A percentile compares a stretch with the other conserved stretches of the same genome.
Conservation (phyloP, 305 asterid species). For the Solanum hybrid region DNA sequence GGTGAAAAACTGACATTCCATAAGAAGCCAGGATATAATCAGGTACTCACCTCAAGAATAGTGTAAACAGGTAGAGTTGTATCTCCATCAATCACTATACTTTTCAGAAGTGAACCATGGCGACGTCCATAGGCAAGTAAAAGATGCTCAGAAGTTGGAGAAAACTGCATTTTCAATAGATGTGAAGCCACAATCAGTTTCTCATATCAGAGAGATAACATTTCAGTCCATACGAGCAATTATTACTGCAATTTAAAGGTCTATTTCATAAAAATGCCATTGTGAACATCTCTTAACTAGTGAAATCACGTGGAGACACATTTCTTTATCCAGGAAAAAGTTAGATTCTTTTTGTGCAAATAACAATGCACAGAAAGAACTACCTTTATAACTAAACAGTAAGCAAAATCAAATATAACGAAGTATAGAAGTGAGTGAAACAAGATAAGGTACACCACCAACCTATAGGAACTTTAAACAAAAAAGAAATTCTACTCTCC, state of each 20-base stretch:
- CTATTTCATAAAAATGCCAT: not conserved
- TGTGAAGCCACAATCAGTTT: not conserved
- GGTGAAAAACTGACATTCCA: not conserved
- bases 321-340: not conserved
- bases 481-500: not conserved
- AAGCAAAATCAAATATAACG: not conserved
- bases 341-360: not conserved
- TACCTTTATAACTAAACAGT: not conserved
- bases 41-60: conserved; percentile 65
- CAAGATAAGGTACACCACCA: not conserved
- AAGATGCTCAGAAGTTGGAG: conserved; percentile 95
- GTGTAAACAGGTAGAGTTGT: conserved; percentile 76
- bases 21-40: not conserved
- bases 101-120: conserved; percentile 87
- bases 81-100: conserved; percentile 87
- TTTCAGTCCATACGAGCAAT: not conserved
- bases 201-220: not conserved
- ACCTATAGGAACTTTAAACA: not conserved
- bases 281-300: not conserved
- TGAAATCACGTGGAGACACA: not conserved
- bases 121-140: conserved; percentile 96
- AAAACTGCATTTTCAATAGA: conserved; percentile 57
- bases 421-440: not conserved
- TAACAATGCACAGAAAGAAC: not conserved
- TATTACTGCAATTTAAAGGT: not conserved